These are phyloP conservation scores for Ceratocystiopsis sp. DNA, from an alignment of 2,329 filamentous ascomycete species.

Conservation along the genomic window DNA sequence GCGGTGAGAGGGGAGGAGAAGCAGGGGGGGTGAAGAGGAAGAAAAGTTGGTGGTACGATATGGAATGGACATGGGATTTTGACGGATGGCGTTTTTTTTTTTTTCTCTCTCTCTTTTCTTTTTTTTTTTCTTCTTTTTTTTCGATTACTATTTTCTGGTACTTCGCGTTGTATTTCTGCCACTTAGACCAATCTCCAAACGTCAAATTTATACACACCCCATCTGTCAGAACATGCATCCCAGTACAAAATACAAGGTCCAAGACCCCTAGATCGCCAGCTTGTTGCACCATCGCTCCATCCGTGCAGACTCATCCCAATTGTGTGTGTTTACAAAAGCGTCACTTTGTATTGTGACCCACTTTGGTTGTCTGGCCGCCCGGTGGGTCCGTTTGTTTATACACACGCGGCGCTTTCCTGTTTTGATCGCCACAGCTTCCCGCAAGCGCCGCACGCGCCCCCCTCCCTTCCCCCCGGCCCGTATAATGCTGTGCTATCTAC, in stretches of 20 bases:
- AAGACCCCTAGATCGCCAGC: too few species aligned
- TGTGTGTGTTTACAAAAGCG: too few species aligned
- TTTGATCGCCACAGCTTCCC: conserved; percentile 4
- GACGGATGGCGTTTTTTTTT: conserved; percentile 3
- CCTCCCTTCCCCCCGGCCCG: not conserved
- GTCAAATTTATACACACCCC: too few species aligned
- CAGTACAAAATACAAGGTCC: too few species aligned
- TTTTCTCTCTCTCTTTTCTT: not conserved
- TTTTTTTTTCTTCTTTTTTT: not conserved
- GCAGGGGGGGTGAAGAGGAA: not conserved
- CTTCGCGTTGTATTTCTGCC: not conserved
- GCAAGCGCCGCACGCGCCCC: not conserved
- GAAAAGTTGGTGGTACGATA: not conserved
- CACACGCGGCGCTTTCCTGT: conserved; percentile 5
- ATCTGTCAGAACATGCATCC: too few species aligned
- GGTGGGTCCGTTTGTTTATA: conserved; percentile 7
- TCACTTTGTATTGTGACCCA: not conserved
- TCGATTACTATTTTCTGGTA: not conserved
- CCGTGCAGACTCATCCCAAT: too few species aligned
- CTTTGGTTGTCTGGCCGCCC: conserved; percentile 5
- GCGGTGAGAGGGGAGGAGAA: conserved; percentile 3
- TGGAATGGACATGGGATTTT: not conserved
- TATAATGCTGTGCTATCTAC: not conserved
- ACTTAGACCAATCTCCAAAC: not conserved
- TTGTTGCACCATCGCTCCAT: too few species aligned